phyloP scores from a whole-genome alignment of 164 flowering plant genomes.

The Aristolochia contorta region DNA sequence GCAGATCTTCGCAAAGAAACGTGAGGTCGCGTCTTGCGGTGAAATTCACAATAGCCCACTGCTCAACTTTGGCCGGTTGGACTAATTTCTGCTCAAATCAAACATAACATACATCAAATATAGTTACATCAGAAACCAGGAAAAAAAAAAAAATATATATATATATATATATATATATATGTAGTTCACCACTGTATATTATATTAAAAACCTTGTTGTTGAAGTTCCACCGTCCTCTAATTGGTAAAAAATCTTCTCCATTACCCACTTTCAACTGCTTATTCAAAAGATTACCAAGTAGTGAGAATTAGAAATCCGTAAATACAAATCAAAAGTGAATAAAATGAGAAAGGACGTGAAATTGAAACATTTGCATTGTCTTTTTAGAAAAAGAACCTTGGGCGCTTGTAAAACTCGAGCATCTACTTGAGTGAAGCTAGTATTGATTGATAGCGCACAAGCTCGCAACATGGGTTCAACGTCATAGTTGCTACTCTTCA shows the following conservation, averaged over 20 bases:
- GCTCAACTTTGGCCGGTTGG: constrained; percentile 44
- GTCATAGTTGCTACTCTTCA: constrained; percentile 45
- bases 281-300: not conserved
- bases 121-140: not conserved
- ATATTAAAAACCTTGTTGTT: constrained; percentile 52
- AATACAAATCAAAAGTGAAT: too few relatives aligned
- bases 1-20: constrained; percentile 33
- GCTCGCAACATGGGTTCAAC: constrained; percentile 58
- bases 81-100: constrained; percentile 44
- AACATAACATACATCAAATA: not conserved
- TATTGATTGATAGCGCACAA: constrained; percentile 50
- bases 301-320: not conserved
- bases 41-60: constrained; percentile 87
- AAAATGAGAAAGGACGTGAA: not conserved
- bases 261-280: constrained; percentile 68
- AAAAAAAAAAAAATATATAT: not conserved
- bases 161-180: too few relatives aligned
- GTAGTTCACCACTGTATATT: too few relatives aligned
- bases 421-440: constrained; percentile 55
- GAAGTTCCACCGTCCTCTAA: constrained; percentile 88
- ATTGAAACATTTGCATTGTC: not conserved
- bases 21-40: constrained; percentile 67
- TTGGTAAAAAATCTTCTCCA: constrained; percentile 56
- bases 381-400: constrained; percentile 57
- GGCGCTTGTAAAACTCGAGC: constrained; percentile 83